A percentile compares a stretch with the other conserved stretches of the same genome.
These are phyloP conservation scores for Hypholoma fasciculare DNA, from an alignment of 768 basidiomycete genomes.

Conservation along the genomic window DNA sequence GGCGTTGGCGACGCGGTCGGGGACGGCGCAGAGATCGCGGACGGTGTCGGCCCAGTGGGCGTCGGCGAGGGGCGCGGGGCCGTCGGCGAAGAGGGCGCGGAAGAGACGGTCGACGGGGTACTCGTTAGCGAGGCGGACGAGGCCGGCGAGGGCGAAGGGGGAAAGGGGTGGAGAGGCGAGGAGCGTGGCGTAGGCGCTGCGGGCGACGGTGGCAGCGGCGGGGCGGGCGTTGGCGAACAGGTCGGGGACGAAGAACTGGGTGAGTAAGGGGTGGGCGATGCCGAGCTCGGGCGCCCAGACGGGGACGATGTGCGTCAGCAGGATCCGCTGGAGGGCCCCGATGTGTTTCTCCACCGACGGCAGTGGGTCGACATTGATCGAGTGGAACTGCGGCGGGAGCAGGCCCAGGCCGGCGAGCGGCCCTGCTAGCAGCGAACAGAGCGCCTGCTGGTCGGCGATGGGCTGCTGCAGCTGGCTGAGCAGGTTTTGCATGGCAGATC, in stretches of 20 bases:
- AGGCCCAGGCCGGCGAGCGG: constrained; percentile 61
- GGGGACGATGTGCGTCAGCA: constrained; percentile 67
- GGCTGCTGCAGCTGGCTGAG: constrained; percentile 10
- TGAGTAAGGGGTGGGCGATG: constrained; percentile 51
- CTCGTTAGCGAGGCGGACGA: constrained; percentile 53
- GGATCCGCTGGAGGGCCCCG: constrained; percentile 59
- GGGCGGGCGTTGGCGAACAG: constrained; percentile 50
- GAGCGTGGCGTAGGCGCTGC: constrained; percentile 67
- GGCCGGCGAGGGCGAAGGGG: constrained; percentile 48
- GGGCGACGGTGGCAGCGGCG: constrained; percentile 51
- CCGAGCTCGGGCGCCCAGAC: constrained; percentile 62
- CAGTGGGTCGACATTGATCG: constrained; percentile 41
- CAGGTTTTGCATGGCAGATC: neutral
- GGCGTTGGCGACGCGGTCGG: constrained; percentile 79
- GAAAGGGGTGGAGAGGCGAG: constrained; percentile 44
- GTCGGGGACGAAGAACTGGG: constrained; percentile 78
- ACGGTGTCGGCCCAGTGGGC: constrained; percentile 79
- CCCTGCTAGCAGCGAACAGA: constrained; percentile 48
- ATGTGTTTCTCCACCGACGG: constrained; percentile 39
- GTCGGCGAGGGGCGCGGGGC: constrained; percentile 26
- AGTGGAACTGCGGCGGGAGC: constrained; percentile 57
- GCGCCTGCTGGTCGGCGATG: constrained; percentile 50
- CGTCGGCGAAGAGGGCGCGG: constrained; percentile 39
- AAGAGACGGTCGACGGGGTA: constrained; percentile 76
- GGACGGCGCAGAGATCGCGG: constrained; percentile 61